Evolutionary conservation across 2,329 filamentous ascomycete genomes (phyloP).

Genomic region (Raffaelea albimanens): DNA sequence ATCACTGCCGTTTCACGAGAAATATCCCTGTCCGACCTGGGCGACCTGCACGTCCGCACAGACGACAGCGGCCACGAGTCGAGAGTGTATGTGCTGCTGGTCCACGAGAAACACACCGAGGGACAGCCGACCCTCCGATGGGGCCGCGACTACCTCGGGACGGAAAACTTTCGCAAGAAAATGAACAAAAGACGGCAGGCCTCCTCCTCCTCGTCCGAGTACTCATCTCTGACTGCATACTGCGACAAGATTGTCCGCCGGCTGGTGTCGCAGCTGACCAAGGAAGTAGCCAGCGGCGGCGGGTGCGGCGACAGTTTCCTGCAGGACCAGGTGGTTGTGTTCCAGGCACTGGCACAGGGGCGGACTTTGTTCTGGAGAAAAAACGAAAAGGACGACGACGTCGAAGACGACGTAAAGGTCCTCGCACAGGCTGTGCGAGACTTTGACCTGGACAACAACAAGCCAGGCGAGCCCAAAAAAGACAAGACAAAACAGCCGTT

Average conservation of each 20-base stretch:
- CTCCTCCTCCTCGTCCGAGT: constrained; percentile 23
- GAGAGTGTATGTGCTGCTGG: constrained; percentile 47
- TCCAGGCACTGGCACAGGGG: constrained; percentile 48
- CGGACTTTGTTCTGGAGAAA: constrained; percentile 35
- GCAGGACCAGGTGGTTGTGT: constrained; percentile 52
- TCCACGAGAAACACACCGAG: constrained; percentile 18
- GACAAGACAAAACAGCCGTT: constrained; percentile 39
- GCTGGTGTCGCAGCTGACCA: constrained; percentile 34
- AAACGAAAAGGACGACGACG: no score
- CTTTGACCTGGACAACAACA: neutral
- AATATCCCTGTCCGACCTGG: no score
- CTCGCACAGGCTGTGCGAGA: neutral
- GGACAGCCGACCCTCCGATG: constrained; percentile 18
- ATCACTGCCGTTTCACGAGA: no score
- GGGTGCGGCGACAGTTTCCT: constrained; percentile 46
- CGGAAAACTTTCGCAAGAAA: constrained; percentile 1
- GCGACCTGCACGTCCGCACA: constrained; percentile 30
- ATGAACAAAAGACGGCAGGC: constrained; percentile 5
- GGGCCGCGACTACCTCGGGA: constrained; percentile 33
- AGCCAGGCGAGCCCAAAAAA: no score
- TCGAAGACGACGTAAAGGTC: constrained; percentile 8
- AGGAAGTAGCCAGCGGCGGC: constrained; percentile 29
- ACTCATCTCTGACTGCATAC: constrained; percentile 23
- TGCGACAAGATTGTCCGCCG: constrained; percentile 16
- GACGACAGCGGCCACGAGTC: constrained; percentile 43